Base-by-base conservation (phyloP, 306 rosid species). In the Begonia peltatifolia region DNA sequence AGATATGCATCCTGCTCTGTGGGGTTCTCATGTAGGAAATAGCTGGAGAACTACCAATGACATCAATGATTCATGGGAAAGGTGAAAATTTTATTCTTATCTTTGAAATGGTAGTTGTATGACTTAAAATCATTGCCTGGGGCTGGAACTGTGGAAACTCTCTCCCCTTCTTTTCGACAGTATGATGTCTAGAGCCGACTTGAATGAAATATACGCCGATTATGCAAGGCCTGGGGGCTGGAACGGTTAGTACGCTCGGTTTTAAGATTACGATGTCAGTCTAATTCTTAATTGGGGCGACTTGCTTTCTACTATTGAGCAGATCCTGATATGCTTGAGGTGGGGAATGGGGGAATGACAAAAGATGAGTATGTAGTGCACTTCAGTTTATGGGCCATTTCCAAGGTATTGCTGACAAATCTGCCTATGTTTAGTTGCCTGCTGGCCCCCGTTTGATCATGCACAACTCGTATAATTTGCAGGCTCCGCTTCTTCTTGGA, bases 401-500 rank as follows among this genome's bases (percentile, higher is more conserved):
- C 99, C 60, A 90, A 90, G 95, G 99, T 83, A 63, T 53, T 30
- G 0, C 38, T 30, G 38, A 30, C 38, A 30, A 30, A 30, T 30
- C 38, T 30, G 6, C 0, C 8, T 30, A 30, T 30, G 9, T 30
- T 30, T 30, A 30, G 38, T 30, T 30, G 38, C 52, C 52, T 12
- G 16, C 14, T 10, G 10, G 18, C 52, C 2, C 9, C 9, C 5
- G 14, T 11, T 53, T 2, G 38, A 9, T 30, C 1, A n/a, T 4
- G 9, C 12, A 42, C 11, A 11, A 10, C 5, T 55, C 5, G 42
- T 15, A 5, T 13, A 14, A 56, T 10, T 6, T 42, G 47, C 72
- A 89, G 95, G 97, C 97, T 74, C 97, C 95, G 42, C 95, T 89
- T 68, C 94, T 89, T 47, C 80, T 89, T 12, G 97, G 97, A 8